Evolutionary conservation across 2,329 filamentous ascomycete species (phyloP).

Genomic region (Aspergillus ustus): DNA sequence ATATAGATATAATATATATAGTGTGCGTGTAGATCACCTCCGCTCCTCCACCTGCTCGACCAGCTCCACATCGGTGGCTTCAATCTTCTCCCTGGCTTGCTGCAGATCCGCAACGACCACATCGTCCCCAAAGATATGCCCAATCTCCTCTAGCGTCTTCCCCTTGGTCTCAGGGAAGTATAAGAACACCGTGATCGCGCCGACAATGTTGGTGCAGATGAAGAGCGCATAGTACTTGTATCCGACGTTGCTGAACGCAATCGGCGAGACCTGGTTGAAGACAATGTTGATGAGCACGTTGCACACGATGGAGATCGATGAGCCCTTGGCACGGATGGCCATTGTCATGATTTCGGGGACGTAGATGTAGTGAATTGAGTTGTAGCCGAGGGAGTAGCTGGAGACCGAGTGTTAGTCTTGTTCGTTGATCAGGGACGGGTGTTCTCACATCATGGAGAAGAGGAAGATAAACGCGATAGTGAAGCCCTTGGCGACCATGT

Average conservation of each 20-base stretch:
- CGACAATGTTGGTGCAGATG: slow-evolving; percentile 34
- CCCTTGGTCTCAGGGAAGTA: slow-evolving; percentile 31
- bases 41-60: slow-evolving; percentile 4
- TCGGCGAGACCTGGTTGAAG: slow-evolving; percentile 39
- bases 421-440: not conserved
- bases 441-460: slow-evolving; percentile 12
- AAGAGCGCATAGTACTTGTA: slow-evolving; percentile 49
- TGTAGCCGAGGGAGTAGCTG: slow-evolving; percentile 17
- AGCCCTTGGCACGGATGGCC: slow-evolving; percentile 31
- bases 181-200: slow-evolving; percentile 19
- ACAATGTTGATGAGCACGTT: slow-evolving; percentile 36
- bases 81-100: slow-evolving; percentile 14
- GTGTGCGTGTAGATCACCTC: not conserved
- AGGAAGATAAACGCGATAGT: slow-evolving; percentile 16
- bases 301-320: slow-evolving; percentile 33
- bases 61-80: slow-evolving; percentile 4
- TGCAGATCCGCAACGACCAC: slow-evolving; percentile 9
- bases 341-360: slow-evolving; percentile 30
- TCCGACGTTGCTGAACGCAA: slow-evolving; percentile 40
- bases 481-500: slow-evolving; percentile 13
- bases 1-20: not conserved
- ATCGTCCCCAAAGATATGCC: slow-evolving; percentile 32
- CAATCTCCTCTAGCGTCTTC: slow-evolving; percentile 33
- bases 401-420: not conserved
- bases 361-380: slow-evolving; percentile 18